A percentile compares a stretch with the other conserved stretches of the same genome.
These are phyloP conservation scores for Aspergillus ellipticus DNA, from an alignment of 495 filamentous ascomycete genomes.

Conservation along the genomic window DNA sequence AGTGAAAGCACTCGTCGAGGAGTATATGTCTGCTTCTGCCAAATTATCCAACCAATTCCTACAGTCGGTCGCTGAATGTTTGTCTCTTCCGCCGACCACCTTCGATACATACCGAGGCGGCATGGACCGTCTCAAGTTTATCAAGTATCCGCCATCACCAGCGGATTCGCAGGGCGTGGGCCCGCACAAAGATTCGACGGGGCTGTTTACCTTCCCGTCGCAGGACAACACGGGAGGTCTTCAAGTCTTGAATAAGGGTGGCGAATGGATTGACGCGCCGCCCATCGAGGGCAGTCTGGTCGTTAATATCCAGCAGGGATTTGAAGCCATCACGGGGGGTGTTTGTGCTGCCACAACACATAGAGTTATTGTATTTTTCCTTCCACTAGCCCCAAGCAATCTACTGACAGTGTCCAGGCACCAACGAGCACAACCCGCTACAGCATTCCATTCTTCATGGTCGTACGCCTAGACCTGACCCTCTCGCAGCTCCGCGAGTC, in stretches of 20 bases:
- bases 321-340: slow-evolving; percentile 85
- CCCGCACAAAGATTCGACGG: slow-evolving; percentile 87
- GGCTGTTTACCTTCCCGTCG: slow-evolving; percentile 49
- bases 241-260: slow-evolving; percentile 48
- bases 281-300: slow-evolving; percentile 49
- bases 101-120: slow-evolving; percentile 83
- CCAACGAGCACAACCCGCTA: slow-evolving; percentile 55
- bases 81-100: slow-evolving; percentile 65
- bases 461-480: slow-evolving; percentile 74
- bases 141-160: slow-evolving; percentile 75
- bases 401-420: no score
- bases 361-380: slow-evolving; percentile 54
- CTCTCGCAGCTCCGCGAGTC: slow-evolving; percentile 51
- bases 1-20: slow-evolving; percentile 67
- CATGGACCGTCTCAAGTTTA: slow-evolving; percentile 89
- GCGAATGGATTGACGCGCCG: slow-evolving; percentile 47
- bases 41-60: slow-evolving; percentile 69
- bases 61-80: slow-evolving; percentile 75
- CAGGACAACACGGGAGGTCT: slow-evolving; percentile 53
- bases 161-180: slow-evolving; percentile 74
- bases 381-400: slow-evolving; percentile 1
- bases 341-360: slow-evolving; percentile 85
- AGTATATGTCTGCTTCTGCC: slow-evolving; percentile 74
- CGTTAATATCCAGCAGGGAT: slow-evolving; percentile 71
- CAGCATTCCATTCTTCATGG: slow-evolving; percentile 88